Percentiles rank a stretch among this genome's conserved stretches.
Evolutionary conservation across 306 rosid genomes (phyloP).

Genomic region (Rosa multiflora): DNA sequence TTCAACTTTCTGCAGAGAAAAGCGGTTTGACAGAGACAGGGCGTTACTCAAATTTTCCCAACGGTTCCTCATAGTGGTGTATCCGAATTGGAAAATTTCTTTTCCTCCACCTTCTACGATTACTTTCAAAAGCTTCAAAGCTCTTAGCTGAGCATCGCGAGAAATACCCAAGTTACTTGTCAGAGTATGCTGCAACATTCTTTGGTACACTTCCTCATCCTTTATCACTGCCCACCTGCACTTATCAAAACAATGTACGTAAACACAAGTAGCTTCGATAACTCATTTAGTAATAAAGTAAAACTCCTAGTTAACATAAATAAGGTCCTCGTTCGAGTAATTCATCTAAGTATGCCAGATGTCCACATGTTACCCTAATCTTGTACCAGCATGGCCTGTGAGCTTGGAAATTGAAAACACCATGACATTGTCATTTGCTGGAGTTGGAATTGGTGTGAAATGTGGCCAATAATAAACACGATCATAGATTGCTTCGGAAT

Average conservation of each 20-base stretch:
- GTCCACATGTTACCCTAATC: conserved; percentile 38
- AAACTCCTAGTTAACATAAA: too few species aligned
- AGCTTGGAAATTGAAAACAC: conserved; percentile 47
- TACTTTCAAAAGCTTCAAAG: conserved; percentile 37
- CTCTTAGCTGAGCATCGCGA: conserved; percentile 49
- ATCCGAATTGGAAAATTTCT: conserved; percentile 43
- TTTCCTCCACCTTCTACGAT: conserved; percentile 29
- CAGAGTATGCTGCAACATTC: conserved; percentile 23
- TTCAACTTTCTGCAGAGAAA: conserved; percentile 40
- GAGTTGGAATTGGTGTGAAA: conserved; percentile 52
- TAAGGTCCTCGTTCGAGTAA: not conserved
- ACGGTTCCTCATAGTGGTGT: conserved; percentile 31
- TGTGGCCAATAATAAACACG: conserved; percentile 61
- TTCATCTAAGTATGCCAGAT: not conserved
- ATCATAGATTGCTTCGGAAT: conserved; percentile 36
- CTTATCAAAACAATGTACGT: not conserved
- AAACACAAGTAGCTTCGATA: not conserved
- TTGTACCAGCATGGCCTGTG: conserved; percentile 55
- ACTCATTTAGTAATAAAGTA: not conserved
- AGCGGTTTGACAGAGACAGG: conserved; percentile 40
- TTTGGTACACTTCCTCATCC: conserved; percentile 40
- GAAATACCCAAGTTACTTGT: conserved; percentile 37
- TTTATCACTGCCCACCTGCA: conserved; percentile 60
- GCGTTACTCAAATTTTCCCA: conserved; percentile 36
- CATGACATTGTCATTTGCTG: conserved; percentile 50